Base-by-base conservation (phyloP, 2,329 filamentous ascomycete species). In the Thielaviopsis punctulata region DNA sequence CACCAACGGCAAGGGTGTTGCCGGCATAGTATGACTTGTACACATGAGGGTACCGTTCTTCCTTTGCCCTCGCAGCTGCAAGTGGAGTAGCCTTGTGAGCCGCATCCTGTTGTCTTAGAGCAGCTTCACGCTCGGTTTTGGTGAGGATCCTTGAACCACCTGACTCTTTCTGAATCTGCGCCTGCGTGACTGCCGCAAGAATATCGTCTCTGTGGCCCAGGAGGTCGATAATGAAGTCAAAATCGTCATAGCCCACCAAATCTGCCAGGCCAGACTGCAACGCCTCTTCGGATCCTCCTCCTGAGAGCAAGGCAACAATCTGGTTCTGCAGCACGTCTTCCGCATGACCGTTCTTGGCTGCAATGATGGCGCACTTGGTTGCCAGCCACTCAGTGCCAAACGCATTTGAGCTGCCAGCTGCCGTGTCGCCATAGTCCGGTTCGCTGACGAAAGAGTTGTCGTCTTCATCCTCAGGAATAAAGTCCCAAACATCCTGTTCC, bases 181-280 rank as follows among this genome's bases (percentile, higher is more conserved):
- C 33, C 30, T 55, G 47, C 10, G 44, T 61, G 10, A 68, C 62
- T 4, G 68, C 65, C 3, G 73, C 66, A 10, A 81, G 64, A 45
- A 96, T 77, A 45, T 85, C 77, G 49, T 75, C 69, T 50, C 88
- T 79, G 63, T 90, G 80, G 2, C 80, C 75, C 50, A 96, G 82
- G n/a, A 96, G 70, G 57, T 95, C 86, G 56, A 89, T 89, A 51
- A 96, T 83, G 60, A 98, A 81, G 58, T 98, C 90, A 18, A 98
- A 72, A 61, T 96, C 87, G 59, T 92, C 88, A 60, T 90, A 96
- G 0, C 93, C 92, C 55, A 98, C 73, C 44, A 95, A 77, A 60
- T 98, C 92, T 0, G 86, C 87, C 33, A 98, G 73, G 41, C 82
- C 80, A 62, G 88, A 89, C 64, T 96, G 90, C n/a, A 96, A 70